phyloP scores from a whole-genome alignment of 306 rosid genomes.

The Medicago ruthenica region DNA sequence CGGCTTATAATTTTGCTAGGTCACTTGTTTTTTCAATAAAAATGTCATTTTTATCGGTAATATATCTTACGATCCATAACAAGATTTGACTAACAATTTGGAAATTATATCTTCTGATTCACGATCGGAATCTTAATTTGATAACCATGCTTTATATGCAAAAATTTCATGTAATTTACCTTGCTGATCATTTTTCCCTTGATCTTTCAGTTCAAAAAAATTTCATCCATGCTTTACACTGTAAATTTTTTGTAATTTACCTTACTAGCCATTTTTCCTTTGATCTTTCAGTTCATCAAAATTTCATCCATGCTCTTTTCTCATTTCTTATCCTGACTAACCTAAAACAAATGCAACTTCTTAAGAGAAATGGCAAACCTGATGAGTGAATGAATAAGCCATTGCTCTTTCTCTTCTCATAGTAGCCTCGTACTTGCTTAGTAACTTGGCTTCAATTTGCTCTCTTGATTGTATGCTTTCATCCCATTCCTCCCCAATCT shows the following conservation, averaged over 20 bases:
- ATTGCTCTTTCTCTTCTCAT: conserved; percentile 93
- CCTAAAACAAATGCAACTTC: conserved; percentile 17
- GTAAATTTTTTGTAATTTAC: conserved; percentile 17
- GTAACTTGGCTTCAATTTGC: conserved; percentile 86
- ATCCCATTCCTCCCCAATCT: conserved; percentile 99
- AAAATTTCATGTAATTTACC: too few species aligned
- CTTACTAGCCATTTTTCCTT: conserved; percentile 13
- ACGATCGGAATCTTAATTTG: background rate
- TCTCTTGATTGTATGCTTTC: conserved; percentile 91
- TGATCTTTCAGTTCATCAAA: conserved; percentile 13
- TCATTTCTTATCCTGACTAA: conserved; percentile 27
- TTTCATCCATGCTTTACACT: background rate
- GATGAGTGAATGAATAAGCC: conserved; percentile 96
- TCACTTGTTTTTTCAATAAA: background rate
- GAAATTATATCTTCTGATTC: too few species aligned
- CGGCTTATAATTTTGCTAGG: background rate
- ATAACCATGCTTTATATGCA: background rate
- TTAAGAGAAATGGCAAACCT: conserved; percentile 60
- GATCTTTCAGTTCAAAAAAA: too few species aligned
- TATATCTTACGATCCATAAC: background rate
- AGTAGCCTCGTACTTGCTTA: conserved; percentile 87
- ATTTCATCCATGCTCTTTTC: conserved; percentile 12
- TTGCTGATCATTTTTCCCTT: too few species aligned
- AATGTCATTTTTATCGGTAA: background rate
- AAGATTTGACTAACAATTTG: background rate